Conservation (phyloP, 202 grass and related monocot genomes). For the Zizania palustris region DNA sequence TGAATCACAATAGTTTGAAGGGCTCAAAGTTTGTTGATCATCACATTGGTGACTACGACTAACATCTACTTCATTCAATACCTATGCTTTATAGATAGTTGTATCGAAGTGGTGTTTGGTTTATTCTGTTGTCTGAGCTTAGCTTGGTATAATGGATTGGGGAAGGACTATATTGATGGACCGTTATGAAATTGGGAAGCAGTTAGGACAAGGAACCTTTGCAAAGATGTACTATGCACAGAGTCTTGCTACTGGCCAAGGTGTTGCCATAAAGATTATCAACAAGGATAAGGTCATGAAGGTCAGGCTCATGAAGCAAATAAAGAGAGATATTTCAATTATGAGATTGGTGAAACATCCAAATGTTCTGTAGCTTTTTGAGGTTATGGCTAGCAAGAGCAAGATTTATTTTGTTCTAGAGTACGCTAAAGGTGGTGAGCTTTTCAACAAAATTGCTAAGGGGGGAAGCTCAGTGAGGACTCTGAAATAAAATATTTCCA, state of each 20-base stretch:
- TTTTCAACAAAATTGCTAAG: conserved; percentile 83
- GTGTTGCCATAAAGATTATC: conserved; percentile 86
- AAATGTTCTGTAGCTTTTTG: conserved; percentile 73
- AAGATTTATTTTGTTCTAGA: conserved; percentile 93
- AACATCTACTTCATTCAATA: neutral
- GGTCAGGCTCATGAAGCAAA: conserved; percentile 80
- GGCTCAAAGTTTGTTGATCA: conserved; percentile 29
- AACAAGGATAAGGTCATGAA: conserved; percentile 81
- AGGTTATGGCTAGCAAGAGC: conserved; percentile 89
- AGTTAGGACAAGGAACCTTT: conserved; percentile 87
- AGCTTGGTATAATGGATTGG: conserved; percentile 53
- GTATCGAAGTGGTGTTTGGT: conserved; percentile 6
- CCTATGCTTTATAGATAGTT: conserved; percentile 2
- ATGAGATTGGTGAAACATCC: conserved; percentile 89
- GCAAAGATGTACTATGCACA: conserved; percentile 94
- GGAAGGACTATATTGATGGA: conserved; percentile 71
- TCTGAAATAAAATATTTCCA: conserved; percentile 80
- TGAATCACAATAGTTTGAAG: conserved; percentile 40
- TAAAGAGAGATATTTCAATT: conserved; percentile 86
- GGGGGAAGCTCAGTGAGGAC: conserved; percentile 73
- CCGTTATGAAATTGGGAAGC: conserved; percentile 85
- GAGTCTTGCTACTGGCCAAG: conserved; percentile 65
- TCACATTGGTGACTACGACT: conserved; percentile 58
- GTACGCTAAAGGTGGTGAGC: conserved; percentile 90
- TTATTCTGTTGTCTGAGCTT: conserved; percentile 14